Percentiles rank a stretch among this genome's conserved stretches.
Evolutionary conservation across 176 grass and related monocot species (phyloP).

Genomic region (Cymbopogon citratus): DNA sequence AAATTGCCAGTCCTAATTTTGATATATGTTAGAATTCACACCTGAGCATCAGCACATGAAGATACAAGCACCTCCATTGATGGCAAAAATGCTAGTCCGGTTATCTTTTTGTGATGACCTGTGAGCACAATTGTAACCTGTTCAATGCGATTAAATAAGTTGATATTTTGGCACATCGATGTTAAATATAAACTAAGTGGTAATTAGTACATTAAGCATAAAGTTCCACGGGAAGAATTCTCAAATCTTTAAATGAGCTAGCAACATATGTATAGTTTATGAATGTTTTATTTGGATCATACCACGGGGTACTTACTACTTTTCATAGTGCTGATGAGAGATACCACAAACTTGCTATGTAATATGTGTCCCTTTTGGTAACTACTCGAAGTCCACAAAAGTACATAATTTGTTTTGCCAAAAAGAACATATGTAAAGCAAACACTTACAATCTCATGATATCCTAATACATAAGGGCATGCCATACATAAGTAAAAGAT

Average conservation of each 20-base stretch:
- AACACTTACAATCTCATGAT: neutral
- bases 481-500: neutral
- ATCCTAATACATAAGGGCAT: neutral
- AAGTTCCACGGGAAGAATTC: too few species aligned
- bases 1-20: neutral
- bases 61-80: slow-evolving; percentile 28
- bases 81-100: slow-evolving; percentile 49
- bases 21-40: neutral
- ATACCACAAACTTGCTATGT: neutral
- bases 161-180: neutral
- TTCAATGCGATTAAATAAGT: neutral
- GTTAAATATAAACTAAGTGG: neutral
- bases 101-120: slow-evolving; percentile 59
- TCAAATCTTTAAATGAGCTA: too few species aligned
- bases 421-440: neutral
- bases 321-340: neutral
- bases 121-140: slow-evolving; percentile 42
- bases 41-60: slow-evolving; percentile 29
- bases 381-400: neutral
- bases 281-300: neutral
- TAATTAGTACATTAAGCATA: too few species aligned
- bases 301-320: neutral
- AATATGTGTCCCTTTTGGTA: neutral
- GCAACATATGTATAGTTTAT: neutral
- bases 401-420: neutral